Evolutionary conservation across 1,284 basidiomycete genomes (phyloP).

Genomic region (Microbotryum violaceum): DNA sequence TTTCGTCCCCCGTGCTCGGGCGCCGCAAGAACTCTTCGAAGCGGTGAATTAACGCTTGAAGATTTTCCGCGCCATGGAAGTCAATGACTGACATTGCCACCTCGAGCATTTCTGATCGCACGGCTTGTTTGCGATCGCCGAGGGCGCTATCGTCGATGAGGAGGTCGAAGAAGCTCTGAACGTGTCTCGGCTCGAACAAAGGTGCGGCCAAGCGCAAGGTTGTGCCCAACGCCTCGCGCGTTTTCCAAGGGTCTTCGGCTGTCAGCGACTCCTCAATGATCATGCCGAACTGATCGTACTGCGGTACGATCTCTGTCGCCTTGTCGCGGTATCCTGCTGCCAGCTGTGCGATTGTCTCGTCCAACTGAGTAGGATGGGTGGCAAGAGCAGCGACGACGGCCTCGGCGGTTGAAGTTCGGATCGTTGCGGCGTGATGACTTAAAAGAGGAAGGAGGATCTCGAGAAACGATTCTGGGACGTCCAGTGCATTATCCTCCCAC

Average conservation of each 20-base stretch:
- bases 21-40: conserved; percentile 74
- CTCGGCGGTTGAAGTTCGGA: conserved; percentile 62
- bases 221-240: conserved; percentile 66
- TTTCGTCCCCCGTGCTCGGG: conserved; percentile 58
- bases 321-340: conserved; percentile 76
- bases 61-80: conserved; percentile 63
- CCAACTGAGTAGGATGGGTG: conserved; percentile 62
- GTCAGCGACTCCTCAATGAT: conserved; percentile 83
- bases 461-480: conserved; percentile 70
- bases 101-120: conserved; percentile 77
- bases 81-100: conserved; percentile 81
- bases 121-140: conserved; percentile 75
- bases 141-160: conserved; percentile 76
- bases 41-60: conserved; percentile 69
- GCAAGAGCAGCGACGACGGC: conserved; percentile 72
- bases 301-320: conserved; percentile 77
- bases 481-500: conserved; percentile 96
- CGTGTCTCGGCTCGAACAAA: conserved; percentile 55
- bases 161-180: conserved; percentile 79
- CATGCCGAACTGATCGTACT: conserved; percentile 65
- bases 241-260: conserved; percentile 83
- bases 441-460: conserved; percentile 59
- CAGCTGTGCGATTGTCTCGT: conserved; percentile 49
- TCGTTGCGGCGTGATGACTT: conserved; percentile 77
- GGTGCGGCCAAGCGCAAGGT: conserved; percentile 66